phyloP scores from a whole-genome alignment of 2,329 filamentous ascomycete species.

The Cadophora sp. region DNA sequence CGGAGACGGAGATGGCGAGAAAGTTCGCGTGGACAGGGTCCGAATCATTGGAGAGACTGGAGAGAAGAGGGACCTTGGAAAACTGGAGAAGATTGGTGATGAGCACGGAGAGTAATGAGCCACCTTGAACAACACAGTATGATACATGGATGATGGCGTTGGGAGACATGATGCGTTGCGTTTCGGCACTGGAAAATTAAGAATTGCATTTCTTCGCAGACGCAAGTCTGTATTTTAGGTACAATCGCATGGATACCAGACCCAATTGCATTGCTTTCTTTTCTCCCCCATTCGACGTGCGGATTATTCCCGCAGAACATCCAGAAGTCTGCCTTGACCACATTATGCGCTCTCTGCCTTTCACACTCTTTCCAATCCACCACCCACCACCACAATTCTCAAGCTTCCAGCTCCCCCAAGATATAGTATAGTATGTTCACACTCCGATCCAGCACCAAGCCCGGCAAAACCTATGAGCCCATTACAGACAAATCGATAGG shows the following conservation, averaged over 20 bases:
- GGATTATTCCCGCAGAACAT: background rate
- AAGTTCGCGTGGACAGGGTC: slow-evolving; percentile 81
- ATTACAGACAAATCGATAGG: slow-evolving; percentile 40
- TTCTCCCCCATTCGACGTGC: background rate
- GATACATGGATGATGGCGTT: slow-evolving; percentile 37
- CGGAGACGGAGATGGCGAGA: slow-evolving; percentile 83
- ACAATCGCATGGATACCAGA: slow-evolving; percentile 9
- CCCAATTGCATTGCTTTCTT: background rate
- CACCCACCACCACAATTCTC: background rate
- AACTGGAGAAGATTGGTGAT: slow-evolving; percentile 92
- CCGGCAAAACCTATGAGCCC: slow-evolving; percentile 38
- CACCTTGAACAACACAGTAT: slow-evolving; percentile 12
- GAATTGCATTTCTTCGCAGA: slow-evolving; percentile 21
- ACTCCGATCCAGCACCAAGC: slow-evolving; percentile 50
- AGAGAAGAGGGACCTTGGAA: slow-evolving; percentile 91
- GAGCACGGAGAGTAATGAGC: slow-evolving; percentile 54
- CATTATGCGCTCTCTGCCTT: background rate
- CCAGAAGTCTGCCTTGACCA: background rate
- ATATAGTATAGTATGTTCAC: slow-evolving; percentile 58
- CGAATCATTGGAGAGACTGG: slow-evolving; percentile 87
- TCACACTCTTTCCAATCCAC: slow-evolving; percentile 1
- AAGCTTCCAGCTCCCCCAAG: slow-evolving; percentile 5
- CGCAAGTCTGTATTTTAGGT: slow-evolving; percentile 23
- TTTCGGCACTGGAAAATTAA: slow-evolving; percentile 19
- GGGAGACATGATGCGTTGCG: slow-evolving; percentile 24